These are phyloP conservation scores for Salvia splendens DNA, from an alignment of 257 asterid genomes.

Conservation along the genomic window DNA sequence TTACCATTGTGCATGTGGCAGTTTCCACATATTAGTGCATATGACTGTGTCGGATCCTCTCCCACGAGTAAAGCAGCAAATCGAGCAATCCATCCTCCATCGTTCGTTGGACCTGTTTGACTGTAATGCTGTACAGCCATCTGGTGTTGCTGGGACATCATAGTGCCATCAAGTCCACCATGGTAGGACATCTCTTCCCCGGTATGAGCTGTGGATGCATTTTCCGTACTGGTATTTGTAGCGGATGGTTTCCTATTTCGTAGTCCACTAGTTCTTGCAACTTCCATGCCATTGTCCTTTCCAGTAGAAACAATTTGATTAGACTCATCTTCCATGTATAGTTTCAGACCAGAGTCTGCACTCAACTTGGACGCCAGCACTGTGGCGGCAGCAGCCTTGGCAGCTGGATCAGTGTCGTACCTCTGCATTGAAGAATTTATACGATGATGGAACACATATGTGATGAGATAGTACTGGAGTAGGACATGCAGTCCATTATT, in stretches of 20 bases:
- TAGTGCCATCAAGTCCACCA: conserved; percentile 37
- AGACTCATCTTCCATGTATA: conserved; percentile 54
- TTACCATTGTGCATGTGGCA: conserved; percentile 83
- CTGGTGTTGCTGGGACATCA: conserved; percentile 47
- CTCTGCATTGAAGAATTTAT: conserved; percentile 51
- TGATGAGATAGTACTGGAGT: conserved; percentile 12
- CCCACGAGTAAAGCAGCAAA: conserved; percentile 87
- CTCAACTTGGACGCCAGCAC: conserved; percentile 79
- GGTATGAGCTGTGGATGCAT: conserved; percentile 32
- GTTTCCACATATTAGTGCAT: conserved; percentile 80
- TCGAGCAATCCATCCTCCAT: conserved; percentile 77
- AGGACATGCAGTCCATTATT: neutral
- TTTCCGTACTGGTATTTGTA: conserved; percentile 33
- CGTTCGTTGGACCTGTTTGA: conserved; percentile 45
- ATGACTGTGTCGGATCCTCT: conserved; percentile 78
- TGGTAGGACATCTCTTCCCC: conserved; percentile 45
- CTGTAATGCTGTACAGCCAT: conserved; percentile 64
- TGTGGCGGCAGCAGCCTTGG: conserved; percentile 87
- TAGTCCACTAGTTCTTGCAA: conserved; percentile 51
- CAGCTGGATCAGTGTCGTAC: conserved; percentile 84
- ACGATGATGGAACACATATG: conserved; percentile 23
- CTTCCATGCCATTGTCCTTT: conserved; percentile 59
- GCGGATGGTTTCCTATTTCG: conserved; percentile 57
- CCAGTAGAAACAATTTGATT: conserved; percentile 42
- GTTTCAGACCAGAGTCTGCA: conserved; percentile 70